phyloP scores from a whole-genome alignment of 2,329 filamentous ascomycete genomes.

The Ceratocystis colombiana region DNA sequence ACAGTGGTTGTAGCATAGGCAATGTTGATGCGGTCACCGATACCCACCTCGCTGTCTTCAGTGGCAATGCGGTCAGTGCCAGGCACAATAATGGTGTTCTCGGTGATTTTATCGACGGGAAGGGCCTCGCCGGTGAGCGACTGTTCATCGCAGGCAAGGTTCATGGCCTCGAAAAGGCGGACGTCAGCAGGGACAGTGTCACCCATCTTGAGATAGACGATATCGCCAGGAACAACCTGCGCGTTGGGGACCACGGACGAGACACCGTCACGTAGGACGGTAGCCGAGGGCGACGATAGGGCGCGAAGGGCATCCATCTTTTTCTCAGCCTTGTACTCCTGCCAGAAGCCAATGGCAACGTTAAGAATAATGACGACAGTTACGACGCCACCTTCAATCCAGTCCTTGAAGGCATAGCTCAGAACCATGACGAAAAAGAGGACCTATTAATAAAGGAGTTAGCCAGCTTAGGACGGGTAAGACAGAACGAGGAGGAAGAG shows the following conservation, averaged over 20 bases:
- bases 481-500: constrained; percentile 37
- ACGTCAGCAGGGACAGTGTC: constrained; percentile 67
- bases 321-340: constrained; percentile 55
- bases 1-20: constrained; percentile 65
- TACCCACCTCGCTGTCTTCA: constrained; percentile 45
- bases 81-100: constrained; percentile 39
- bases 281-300: constrained; percentile 54
- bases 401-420: constrained; percentile 56
- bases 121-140: constrained; percentile 67
- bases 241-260: constrained; percentile 48
- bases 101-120: constrained; percentile 56
- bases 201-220: constrained; percentile 57
- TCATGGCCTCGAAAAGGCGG: constrained; percentile 62
- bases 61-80: constrained; percentile 40
- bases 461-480: constrained; percentile 32
- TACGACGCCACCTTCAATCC: constrained; percentile 58
- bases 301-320: constrained; percentile 55
- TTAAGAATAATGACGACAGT: constrained; percentile 59
- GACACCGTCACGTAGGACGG: constrained; percentile 50
- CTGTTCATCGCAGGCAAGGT: constrained; percentile 68
- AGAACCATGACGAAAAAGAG: constrained; percentile 67
- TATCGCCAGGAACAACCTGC: constrained; percentile 61
- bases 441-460: constrained; percentile 41
- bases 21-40: constrained; percentile 64
- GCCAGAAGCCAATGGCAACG: constrained; percentile 56